Percentiles rank a stretch among this genome's conserved stretches.
phyloP scores from a whole-genome alignment of 148 eudicot species.

The Selenicereus undatus region DNA sequence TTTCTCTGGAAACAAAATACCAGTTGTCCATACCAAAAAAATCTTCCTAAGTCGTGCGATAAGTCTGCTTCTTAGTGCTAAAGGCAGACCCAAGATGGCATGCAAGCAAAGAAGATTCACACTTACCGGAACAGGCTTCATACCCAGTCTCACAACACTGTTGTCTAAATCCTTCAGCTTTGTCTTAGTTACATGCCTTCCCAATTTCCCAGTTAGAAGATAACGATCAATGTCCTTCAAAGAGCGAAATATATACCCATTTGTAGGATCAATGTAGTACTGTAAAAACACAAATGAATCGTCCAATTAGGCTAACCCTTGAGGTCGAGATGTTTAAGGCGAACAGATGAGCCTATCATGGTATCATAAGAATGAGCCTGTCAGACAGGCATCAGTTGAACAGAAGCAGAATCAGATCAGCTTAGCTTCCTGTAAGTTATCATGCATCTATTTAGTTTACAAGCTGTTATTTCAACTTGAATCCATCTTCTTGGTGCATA shows the following conservation, averaged over 20 bases:
- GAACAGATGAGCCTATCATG: no score
- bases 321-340: no score
- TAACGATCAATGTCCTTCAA: slow-evolving; percentile 45
- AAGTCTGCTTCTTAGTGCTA: background rate
- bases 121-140: slow-evolving; percentile 23
- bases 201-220: slow-evolving; percentile 45
- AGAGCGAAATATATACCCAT: slow-evolving; percentile 51
- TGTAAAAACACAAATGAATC: slow-evolving; percentile 20
- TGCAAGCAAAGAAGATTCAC: background rate
- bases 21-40: background rate
- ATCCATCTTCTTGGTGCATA: background rate
- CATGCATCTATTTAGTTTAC: no score
- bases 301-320: background rate
- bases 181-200: slow-evolving; percentile 39
- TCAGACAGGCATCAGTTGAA: no score
- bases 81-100: background rate
- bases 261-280: slow-evolving; percentile 57
- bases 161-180: slow-evolving; percentile 31
- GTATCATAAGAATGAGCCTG: no score
- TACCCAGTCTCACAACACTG: slow-evolving; percentile 17
- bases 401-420: background rate
- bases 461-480: no score
- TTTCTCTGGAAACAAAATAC: background rate
- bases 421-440: background rate
- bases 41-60: no score